These are phyloP conservation scores for Drechslerella dactyloides DNA, from an alignment of 2,329 filamentous ascomycete species.

Conservation along the genomic window DNA sequence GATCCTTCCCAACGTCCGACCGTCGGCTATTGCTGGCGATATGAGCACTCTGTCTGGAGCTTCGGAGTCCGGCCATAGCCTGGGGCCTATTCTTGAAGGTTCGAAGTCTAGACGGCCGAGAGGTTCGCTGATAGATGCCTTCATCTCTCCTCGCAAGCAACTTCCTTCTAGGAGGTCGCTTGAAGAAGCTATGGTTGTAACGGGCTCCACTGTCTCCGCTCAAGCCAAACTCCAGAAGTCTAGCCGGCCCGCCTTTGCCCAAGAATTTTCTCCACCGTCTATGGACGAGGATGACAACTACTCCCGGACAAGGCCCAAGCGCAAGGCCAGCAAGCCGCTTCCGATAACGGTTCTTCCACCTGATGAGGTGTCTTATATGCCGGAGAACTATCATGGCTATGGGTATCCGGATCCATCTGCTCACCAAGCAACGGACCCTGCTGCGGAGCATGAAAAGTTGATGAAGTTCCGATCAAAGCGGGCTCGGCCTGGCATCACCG, in stretches of 20 bases:
- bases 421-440: conserved; percentile 20
- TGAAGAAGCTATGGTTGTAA: conserved; percentile 47
- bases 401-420: conserved; percentile 23
- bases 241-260: conserved; percentile 28
- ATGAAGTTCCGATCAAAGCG: conserved; percentile 46
- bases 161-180: conserved; percentile 42
- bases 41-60: conserved; percentile 23
- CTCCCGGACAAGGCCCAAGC: conserved; percentile 42
- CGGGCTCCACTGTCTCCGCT: conserved; percentile 40
- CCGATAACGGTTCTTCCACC: conserved; percentile 42
- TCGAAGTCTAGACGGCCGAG: conserved; percentile 38
- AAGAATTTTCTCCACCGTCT: conserved; percentile 40
- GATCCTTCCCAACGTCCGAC: conserved; percentile 57
- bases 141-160: conserved; percentile 42
- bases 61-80: conserved; percentile 13
- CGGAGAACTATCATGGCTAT: conserved; percentile 27
- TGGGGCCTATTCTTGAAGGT: conserved; percentile 26
- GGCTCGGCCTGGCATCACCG: conserved; percentile 15
- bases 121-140: conserved; percentile 43
- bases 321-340: conserved; percentile 48
- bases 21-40: conserved; percentile 39
- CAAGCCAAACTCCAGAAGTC: conserved; percentile 46
- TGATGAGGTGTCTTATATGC: conserved; percentile 18
- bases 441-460: conserved; percentile 24
- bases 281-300: conserved; percentile 34